A percentile compares a stretch with the other conserved stretches of the same genome.
Conservation (phyloP, 352 stramenopile species). For the Phytophthora pinifolia region DNA sequence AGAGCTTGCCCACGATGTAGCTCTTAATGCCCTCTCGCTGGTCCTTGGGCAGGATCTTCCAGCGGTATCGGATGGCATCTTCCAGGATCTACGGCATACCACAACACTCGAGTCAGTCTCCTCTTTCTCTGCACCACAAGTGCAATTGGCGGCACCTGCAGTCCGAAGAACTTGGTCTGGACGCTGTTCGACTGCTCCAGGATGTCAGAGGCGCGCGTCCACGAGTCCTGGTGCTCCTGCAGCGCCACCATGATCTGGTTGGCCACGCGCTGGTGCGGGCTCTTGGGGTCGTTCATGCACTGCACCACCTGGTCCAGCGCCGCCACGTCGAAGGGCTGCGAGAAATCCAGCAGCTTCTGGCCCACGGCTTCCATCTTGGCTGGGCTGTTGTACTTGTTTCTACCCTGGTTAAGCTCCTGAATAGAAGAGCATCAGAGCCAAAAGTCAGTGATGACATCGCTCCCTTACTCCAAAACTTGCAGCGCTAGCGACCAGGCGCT, state of each 20-base stretch:
- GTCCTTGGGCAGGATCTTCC: slow-evolving; percentile 96
- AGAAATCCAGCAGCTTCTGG: slow-evolving; percentile 94
- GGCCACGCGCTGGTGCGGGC: slow-evolving; percentile 90
- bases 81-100: slow-evolving; percentile 90
- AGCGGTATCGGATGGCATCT: slow-evolving; percentile 96
- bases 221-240: slow-evolving; percentile 93
- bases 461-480: not conserved
- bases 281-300: slow-evolving; percentile 95
- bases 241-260: slow-evolving; percentile 95
- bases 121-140: not conserved
- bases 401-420: slow-evolving; percentile 7
- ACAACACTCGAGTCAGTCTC: slow-evolving; percentile 2
- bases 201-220: slow-evolving; percentile 94
- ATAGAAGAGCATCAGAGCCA: not conserved
- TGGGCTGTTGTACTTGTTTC: not conserved
- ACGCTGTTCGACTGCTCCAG: slow-evolving; percentile 92
- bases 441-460: slow-evolving; percentile 1
- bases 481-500: not conserved
- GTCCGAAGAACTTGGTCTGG: slow-evolving; percentile 92
- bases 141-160: slow-evolving; percentile 55
- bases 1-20: slow-evolving; percentile 97
- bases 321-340: slow-evolving; percentile 94
- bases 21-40: slow-evolving; percentile 98
- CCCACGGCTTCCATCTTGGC: slow-evolving; percentile 84
- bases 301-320: slow-evolving; percentile 97